A percentile compares a stretch with the other conserved stretches of the same genome.
Evolutionary conservation across 1,139 yeast genomes (phyloP).

Genomic region (Scheffersomyces insectosa): DNA sequence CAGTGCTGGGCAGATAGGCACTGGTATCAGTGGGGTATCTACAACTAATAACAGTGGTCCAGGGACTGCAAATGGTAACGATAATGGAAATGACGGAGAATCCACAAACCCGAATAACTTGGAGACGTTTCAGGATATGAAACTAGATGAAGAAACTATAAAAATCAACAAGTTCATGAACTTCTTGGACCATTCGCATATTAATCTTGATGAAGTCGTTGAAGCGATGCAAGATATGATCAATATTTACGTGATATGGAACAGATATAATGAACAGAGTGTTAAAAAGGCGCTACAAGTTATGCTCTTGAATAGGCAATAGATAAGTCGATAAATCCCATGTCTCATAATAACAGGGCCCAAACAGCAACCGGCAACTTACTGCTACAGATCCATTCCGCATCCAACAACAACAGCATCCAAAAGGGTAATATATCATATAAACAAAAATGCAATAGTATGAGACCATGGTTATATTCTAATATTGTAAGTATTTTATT

Average conservation of each 20-base stretch:
- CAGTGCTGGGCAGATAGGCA: not conserved
- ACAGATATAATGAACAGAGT: conserved; percentile 65
- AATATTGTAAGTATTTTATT: too few species aligned
- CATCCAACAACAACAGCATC: too few species aligned
- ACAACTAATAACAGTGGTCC: not conserved
- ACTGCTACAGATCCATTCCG: too few species aligned
- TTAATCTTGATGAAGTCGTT: conserved; percentile 72
- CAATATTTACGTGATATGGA: conserved; percentile 82
- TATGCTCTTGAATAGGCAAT: conserved; percentile 37
- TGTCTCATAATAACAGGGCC: too few species aligned
- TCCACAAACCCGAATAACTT: conserved; percentile 4
- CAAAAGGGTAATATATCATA: too few species aligned
- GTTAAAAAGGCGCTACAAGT: conserved; percentile 44
- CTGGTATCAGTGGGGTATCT: not conserved
- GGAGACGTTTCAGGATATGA: conserved; percentile 26
- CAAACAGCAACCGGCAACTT: too few species aligned
- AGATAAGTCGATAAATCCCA: too few species aligned
- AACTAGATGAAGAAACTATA: conserved; percentile 41
- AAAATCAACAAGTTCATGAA: conserved; percentile 56
- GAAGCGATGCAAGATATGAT: conserved; percentile 83
- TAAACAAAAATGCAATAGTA: too few species aligned
- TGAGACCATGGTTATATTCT: too few species aligned
- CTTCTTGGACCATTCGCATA: conserved; percentile 72
- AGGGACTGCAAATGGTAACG: not conserved
- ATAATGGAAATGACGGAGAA: not conserved